Evolutionary conservation across 2,329 filamentous ascomycete genomes (phyloP).

Genomic region (Sclerotinia sclerotiorum): DNA sequence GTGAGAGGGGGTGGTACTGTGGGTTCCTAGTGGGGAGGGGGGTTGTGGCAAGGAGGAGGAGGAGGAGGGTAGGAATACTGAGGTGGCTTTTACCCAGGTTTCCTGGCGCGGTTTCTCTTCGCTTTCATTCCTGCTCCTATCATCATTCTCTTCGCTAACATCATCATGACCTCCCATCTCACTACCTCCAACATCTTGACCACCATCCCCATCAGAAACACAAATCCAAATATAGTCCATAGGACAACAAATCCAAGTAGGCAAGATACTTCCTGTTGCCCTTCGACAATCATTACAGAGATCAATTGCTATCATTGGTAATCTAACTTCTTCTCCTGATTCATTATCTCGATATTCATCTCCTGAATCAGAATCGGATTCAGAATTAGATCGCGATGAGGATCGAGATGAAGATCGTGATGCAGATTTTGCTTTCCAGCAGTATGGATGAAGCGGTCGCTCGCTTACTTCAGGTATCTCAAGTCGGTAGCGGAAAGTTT

Average conservation of each 20-base stretch:
- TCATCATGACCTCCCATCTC: no score
- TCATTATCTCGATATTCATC: not conserved
- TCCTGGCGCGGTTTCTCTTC: not conserved
- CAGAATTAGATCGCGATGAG: no score
- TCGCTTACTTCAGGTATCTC: not conserved
- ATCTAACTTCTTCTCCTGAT: not conserved
- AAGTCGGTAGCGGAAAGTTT: not conserved
- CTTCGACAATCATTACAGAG: not conserved
- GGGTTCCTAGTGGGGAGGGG: not conserved
- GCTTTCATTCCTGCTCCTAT: not conserved
- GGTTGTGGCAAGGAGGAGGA: no score
- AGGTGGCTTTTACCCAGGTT: not conserved
- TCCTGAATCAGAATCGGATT: no score
- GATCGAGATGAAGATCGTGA: no score
- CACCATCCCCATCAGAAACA: no score
- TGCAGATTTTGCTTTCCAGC: no score
- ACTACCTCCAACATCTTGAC: no score
- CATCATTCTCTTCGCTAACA: no score
- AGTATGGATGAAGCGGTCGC: not conserved
- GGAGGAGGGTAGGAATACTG: not conserved
- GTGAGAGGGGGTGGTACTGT: accelerated
- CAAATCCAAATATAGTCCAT: not conserved
- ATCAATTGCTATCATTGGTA: not conserved
- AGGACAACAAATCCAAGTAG: not conserved
- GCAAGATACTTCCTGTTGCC: not conserved